phyloP scores from a whole-genome alignment of 768 basidiomycete species.

The Suillus occidentalis region DNA sequence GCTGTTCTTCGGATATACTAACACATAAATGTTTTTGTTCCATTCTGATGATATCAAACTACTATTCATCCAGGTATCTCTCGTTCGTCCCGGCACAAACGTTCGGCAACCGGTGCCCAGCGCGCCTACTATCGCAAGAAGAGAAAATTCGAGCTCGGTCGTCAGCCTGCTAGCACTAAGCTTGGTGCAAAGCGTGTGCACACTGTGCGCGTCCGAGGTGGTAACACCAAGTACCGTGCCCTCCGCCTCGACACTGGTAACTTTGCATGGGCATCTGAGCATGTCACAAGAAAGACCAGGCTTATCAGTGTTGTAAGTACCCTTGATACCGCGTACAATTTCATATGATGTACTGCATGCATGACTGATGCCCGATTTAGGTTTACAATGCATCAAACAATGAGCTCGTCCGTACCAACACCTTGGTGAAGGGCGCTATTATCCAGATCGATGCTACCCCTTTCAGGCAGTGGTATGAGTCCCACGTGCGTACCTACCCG shows the following conservation, averaged over 20 bases:
- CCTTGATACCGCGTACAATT: not conserved
- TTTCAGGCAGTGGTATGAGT: constrained; percentile 99
- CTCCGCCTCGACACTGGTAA: constrained; percentile 96
- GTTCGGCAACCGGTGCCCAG: constrained; percentile 89
- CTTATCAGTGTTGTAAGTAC: constrained; percentile 89
- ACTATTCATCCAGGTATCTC: constrained; percentile 75
- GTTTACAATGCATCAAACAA: constrained; percentile 99
- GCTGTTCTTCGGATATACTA: constrained; percentile 26
- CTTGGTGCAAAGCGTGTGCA: constrained; percentile 95
- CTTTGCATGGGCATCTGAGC: constrained; percentile 98
- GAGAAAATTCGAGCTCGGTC: constrained; percentile 99
- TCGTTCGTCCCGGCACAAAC: constrained; percentile 96
- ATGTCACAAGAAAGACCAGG: constrained; percentile 92
- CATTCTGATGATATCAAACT: constrained; percentile 9
- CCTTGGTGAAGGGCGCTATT: constrained; percentile 94
- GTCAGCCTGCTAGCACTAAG: constrained; percentile 97
- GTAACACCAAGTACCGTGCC: constrained; percentile 93
- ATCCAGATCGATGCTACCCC: constrained; percentile 98
- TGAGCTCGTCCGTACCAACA: constrained; percentile 99
- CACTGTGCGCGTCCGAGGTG: constrained; percentile 92
- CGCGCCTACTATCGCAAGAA: constrained; percentile 98
- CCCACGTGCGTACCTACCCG: constrained; percentile 71
- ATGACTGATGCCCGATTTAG: constrained; percentile 38
- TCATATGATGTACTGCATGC: not conserved
- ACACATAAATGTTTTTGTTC: constrained; percentile 8